Conservation (phyloP, 352 stramenopile genomes). For the Bremia lactucae region DNA sequence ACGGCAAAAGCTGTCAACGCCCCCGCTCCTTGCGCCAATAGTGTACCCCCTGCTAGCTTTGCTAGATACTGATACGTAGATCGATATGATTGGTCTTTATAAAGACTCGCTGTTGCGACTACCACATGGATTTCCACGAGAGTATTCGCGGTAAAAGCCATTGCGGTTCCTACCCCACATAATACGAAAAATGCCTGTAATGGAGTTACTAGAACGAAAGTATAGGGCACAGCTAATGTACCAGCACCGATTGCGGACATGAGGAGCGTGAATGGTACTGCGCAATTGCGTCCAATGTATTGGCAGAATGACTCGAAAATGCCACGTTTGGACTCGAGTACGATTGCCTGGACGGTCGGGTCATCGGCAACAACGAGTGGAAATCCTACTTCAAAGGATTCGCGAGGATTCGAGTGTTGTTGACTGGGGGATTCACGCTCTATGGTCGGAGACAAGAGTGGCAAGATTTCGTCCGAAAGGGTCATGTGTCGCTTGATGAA, state of each 20-base stretch:
- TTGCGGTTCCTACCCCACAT: conserved; percentile 38
- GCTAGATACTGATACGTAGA: conserved; percentile 63
- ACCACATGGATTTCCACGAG: conserved; percentile 54
- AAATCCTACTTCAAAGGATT: conserved; percentile 30
- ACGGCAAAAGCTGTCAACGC: conserved; percentile 58
- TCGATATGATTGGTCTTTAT: conserved; percentile 24
- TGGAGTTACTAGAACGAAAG: conserved; percentile 43
- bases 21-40: conserved; percentile 38
- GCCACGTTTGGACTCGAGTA: not conserved
- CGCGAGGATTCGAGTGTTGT: conserved; percentile 7
- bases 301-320: conserved; percentile 8
- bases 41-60: conserved; percentile 37
- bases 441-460: conserved; percentile 12
- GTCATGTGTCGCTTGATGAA: too few relatives aligned
- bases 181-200: conserved; percentile 33
- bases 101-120: conserved; percentile 17
- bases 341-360: conserved; percentile 7
- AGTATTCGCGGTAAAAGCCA: conserved; percentile 62
- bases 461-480: conserved; percentile 13
- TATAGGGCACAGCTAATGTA: conserved; percentile 54
- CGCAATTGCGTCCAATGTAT: conserved; percentile 19
- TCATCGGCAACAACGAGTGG: conserved; percentile 18
- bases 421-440: conserved; percentile 7
- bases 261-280: conserved; percentile 35
- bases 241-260: conserved; percentile 51